Evolutionary conservation across 441 rosid species (phyloP), one percentile per base, ranked within the genome.

Genomic region (Lepidium campestre): DNA sequence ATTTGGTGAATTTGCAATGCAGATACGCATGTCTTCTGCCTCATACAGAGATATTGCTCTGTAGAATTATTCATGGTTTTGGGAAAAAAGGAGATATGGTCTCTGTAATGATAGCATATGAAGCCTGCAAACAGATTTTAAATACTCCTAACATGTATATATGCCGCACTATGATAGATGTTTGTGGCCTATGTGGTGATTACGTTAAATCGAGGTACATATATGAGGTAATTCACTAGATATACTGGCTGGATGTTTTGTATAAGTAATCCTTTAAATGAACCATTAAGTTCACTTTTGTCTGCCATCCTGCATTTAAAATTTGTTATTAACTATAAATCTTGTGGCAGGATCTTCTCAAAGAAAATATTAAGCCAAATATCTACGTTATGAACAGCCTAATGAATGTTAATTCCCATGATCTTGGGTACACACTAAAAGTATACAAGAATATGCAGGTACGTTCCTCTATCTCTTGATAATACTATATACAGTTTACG

Each of bases 361-460:
- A 74, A 75, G 89, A 77, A 78, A 82, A 84, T 44, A 65, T 91
- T 65, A 70, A 72, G 70, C 93, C 86, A 68, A 90, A 93, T 53
- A 74, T 85, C 18, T 93, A 75, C 75, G 89, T 93, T 69, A 83
- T 86, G 84, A 93, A 90, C 83, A 89, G 97, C 71, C 83, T 89
- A 55, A 90, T 93, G 96, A 93, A 91, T 55, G 97, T 82, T 76
- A 91, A 93, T 84, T 85, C 96, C 57, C 86, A 81, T 76, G 97
- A 89, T 75, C 75, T 93, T 82, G 79, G 71, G 73, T 93, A 86
- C 72, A 83, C 85, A 67, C 59, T 87, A 75, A 62, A 77, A 61
- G 70, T 87, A 63, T 85, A 86, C 93, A 87, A 78, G 80, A 76
- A 72, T 68, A 87, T 91, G 93, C 82, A 80, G 77, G 96, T 91